phyloP scores from a whole-genome alignment of 331 rosid species.

The Prunus yedoensis region DNA sequence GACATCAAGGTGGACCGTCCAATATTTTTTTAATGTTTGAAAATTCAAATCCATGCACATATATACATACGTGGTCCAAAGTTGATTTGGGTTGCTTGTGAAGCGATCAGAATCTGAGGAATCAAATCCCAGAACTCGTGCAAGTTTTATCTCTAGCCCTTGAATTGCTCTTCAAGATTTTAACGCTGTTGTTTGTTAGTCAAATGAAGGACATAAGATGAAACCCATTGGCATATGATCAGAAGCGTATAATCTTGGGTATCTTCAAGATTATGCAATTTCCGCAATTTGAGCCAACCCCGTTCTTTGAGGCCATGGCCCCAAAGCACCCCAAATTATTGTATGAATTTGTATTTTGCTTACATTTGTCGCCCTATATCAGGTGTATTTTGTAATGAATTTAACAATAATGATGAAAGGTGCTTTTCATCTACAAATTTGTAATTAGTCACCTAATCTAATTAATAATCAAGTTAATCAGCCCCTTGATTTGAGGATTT shows the following conservation, averaged over 20 bases:
- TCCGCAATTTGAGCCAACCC: constrained; percentile 4
- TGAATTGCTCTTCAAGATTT: constrained; percentile 9
- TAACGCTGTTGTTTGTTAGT: constrained; percentile 6
- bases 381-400: neutral
- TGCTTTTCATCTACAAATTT: neutral
- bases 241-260: neutral
- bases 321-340: too few relatives aligned
- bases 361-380: neutral
- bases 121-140: constrained; percentile 11
- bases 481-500: neutral
- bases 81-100: constrained; percentile 1
- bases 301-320: too few relatives aligned
- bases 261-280: neutral
- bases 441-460: neutral
- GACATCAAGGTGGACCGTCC: neutral
- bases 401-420: neutral
- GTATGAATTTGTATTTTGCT: neutral
- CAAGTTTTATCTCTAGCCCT: neutral
- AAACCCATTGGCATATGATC: constrained; percentile 6
- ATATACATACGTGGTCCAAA: constrained; percentile 5
- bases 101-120: neutral
- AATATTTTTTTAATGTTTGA: neutral
- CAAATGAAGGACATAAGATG: neutral
- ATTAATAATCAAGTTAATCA: neutral
- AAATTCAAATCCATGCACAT: neutral